Evolutionary conservation across 805 yeast species (phyloP), one percentile per base, ranked within the genome.

Genomic region (Scheffersomyces amazonensis): DNA sequence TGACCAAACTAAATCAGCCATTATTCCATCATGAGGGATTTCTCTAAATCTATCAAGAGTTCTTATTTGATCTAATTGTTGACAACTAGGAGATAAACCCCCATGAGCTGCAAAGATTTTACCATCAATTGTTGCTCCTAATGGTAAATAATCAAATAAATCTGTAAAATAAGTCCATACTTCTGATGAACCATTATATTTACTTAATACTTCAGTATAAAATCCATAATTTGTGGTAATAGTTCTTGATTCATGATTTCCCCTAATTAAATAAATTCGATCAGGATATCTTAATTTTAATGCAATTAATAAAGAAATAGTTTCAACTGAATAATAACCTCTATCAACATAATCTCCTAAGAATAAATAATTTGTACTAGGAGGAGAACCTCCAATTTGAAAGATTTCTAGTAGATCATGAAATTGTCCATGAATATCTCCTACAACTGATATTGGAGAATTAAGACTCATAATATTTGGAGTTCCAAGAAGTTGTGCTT

Each of bases 1-100:
- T 16, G 93, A 83, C 99, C 99, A 93, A 15, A 93, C 98, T 35
- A 93, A 68, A 60, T 93, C 99, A 1, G 99, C 99, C 97, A 93
- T 93, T 12, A 97, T 96, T 0, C 99, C 99, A 58, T 93, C 99
- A 51, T 95, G 99, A 0, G 99, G 99, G 10, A 95, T 88, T 58
- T 93, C 99, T 47, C 82, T 78, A 56, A 89, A 91, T 42, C 99
- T 61, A 61, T 93, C 99, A 7, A 95, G 82, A 12, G 93, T 81
- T 46, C 85, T 73, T 36, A 93, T 87, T 48, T 95, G 97, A 56
- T 93, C 97, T 16, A 93, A 75, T 6, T 93, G 86, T 55, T 91
- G 98, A 33, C 95, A 87, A 46, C 89, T 87, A 0, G 99, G 99
- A 4, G 96, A 87, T 5, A 93, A 64, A 0, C 99, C 99, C 4